Percentiles rank a stretch among this genome's conserved stretches.
Conservation (phyloP, 2,329 filamentous ascomycete species). For the Stagonosporopsis tanaceti region DNA sequence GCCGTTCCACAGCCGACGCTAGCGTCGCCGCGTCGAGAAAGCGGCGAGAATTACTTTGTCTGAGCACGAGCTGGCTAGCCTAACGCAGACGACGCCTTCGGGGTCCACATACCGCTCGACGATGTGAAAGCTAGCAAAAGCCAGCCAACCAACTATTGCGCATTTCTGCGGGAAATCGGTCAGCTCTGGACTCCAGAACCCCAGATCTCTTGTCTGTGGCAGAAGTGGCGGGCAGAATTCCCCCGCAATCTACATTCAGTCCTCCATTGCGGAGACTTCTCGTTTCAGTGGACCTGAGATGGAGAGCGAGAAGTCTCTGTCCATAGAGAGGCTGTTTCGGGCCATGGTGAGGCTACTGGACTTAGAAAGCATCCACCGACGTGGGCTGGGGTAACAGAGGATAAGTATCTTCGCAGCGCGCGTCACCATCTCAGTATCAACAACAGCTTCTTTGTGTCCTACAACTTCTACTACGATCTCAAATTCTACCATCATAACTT, state of each 20-base stretch:
- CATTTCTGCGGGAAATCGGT: constrained; percentile 18
- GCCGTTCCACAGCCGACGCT: constrained; percentile 20
- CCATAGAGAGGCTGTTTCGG: constrained; percentile 9
- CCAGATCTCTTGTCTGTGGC: constrained; percentile 20
- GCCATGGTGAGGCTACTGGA: constrained; percentile 10
- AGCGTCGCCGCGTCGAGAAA: constrained; percentile 5
- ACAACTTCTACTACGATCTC: neutral
- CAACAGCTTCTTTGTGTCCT: neutral
- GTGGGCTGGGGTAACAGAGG: constrained; percentile 35
- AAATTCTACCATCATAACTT: constrained; percentile 4
- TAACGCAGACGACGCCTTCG: constrained; percentile 21
- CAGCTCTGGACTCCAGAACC: constrained; percentile 32
- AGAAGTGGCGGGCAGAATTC: constrained; percentile 38
- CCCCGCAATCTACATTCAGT: constrained; percentile 32
- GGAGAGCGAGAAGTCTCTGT: constrained; percentile 27
- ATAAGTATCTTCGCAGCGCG: constrained; percentile 19
- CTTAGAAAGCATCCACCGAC: constrained; percentile 15
- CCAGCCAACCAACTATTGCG: constrained; percentile 36
- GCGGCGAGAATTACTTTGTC: constrained; percentile 43
- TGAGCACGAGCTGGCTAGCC: constrained; percentile 19
- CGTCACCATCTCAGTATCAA: constrained; percentile 8
- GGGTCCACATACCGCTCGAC: constrained; percentile 24
- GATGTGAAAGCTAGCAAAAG: constrained; percentile 24
- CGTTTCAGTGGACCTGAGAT: constrained; percentile 29
- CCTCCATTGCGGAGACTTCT: constrained; percentile 22